Percentiles rank a stretch among this genome's conserved stretches.
Evolutionary conservation across 2,329 filamentous ascomycete genomes (phyloP).

Genomic region (Phaeosphaeria sp.): DNA sequence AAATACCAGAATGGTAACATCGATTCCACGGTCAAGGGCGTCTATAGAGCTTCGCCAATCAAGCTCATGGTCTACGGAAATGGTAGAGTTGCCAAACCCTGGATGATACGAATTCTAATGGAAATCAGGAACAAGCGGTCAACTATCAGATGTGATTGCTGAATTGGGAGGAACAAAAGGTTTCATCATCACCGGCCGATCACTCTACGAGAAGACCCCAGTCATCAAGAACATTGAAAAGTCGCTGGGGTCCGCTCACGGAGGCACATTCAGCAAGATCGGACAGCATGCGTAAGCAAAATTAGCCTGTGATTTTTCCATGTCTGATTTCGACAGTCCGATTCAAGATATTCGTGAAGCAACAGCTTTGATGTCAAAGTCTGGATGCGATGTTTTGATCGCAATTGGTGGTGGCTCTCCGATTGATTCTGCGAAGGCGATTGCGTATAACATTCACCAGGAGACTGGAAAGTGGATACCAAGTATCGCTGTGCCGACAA

Average conservation of each 20-base stretch:
- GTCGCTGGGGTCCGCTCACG: constrained; percentile 55
- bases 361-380: constrained; percentile 43
- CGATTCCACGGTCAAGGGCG: constrained; percentile 40
- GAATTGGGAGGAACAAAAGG: constrained; percentile 55
- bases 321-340: constrained; percentile 32
- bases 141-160: constrained; percentile 37
- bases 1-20: constrained; percentile 44
- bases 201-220: constrained; percentile 61
- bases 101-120: constrained; percentile 4
- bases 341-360: constrained; percentile 46
- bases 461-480: constrained; percentile 48
- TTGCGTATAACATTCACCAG: constrained; percentile 47
- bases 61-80: constrained; percentile 48
- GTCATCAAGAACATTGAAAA: constrained; percentile 61
- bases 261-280: constrained; percentile 62
- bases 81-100: constrained; percentile 18
- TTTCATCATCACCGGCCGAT: constrained; percentile 63
- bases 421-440: constrained; percentile 56
- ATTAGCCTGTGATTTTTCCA: neutral
- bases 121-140: constrained; percentile 38
- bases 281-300: constrained; percentile 60
- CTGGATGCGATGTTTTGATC: constrained; percentile 44
- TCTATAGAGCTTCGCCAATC: constrained; percentile 45
- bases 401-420: constrained; percentile 57
- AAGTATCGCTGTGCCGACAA: constrained; percentile 49